Evolutionary conservation across 2,329 filamentous ascomycete species (phyloP), one percentile per base, ranked within the genome.

Genomic region (Coniochaeta hoffmannii): DNA sequence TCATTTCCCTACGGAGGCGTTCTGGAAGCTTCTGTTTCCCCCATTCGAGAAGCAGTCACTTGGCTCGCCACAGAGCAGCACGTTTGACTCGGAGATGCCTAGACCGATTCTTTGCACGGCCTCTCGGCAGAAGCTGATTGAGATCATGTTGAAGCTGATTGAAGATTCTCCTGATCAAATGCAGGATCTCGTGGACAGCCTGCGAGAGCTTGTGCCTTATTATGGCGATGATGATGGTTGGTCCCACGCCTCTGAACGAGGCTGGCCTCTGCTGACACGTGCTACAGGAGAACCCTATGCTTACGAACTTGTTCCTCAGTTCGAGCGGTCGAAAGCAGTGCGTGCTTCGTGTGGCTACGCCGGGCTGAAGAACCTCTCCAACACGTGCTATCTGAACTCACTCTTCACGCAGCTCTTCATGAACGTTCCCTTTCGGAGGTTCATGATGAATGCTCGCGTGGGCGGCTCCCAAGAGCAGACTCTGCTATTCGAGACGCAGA

Each of bases 371-470:
- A 99, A 99, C 64, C 79, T 97, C 15, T 94, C 90, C 10, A 96
- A 97, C 67, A 97, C 95, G 0, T 99, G 94, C 71, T 99, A 99
- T 68, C 81, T 97, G 66, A 99, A 99, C 68, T 97, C 94, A 0
- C 76, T 99, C 0, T 80, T 97, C 58, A 93, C 91, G 0, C 94
- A 99, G 66, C 81, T 99, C 0, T 99, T 93, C 75, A 97, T 97
- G 90, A 97, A 99, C 66, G 73, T 89, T 15, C 80, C 84, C 7
- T 97, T 99, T 65, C 86, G 94, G 17, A 79, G 82, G 15, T 96
- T 97, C 69, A 88, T 99, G 62, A 77, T 97, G 58, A 71, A 76
- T 56, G 76, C 82, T n/a, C 70, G 76, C 9, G 73, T 89, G n/a
- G n/a, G n/a, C n/a, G n/a, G n/a, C n/a, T n/a, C n/a, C 24, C 69